Conservation (phyloP, 2,329 filamentous ascomycete genomes). For the Ophiostoma ulmi region DNA sequence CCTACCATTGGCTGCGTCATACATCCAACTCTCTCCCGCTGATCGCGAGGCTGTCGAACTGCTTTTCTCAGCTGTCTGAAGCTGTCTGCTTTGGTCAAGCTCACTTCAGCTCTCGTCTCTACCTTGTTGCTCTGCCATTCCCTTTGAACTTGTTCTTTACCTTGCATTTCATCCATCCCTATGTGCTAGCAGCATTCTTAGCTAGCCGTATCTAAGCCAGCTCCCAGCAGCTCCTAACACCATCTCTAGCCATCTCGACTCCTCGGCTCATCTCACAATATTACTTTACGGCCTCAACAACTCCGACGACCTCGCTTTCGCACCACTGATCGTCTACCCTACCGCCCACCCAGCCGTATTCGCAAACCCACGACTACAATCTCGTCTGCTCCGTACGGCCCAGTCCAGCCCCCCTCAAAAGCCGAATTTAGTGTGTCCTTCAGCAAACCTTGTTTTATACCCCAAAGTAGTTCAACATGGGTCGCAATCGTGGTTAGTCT, state of each 20-base stretch:
- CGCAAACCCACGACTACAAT: not conserved
- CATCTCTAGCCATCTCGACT: not conserved
- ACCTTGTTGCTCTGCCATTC: not conserved
- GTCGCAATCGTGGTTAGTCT: slow-evolving; percentile 51
- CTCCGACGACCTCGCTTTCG: not conserved
- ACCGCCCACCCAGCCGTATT: not conserved
- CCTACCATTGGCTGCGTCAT: not conserved
- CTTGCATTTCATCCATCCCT: not conserved
- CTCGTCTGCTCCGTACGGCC: not conserved
- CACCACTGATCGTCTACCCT: not conserved
- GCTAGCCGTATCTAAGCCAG: no score
- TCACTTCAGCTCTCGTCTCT: not conserved
- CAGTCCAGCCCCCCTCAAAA: not conserved
- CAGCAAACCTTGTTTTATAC: slow-evolving; percentile 2
- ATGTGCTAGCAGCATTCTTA: no score
- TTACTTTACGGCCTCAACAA: not conserved
- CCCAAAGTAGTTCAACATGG: slow-evolving; percentile 39
- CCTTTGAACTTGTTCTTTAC: not conserved
- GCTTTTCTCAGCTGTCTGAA: not conserved
- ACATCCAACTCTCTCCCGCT: not conserved
- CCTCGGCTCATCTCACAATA: not conserved
- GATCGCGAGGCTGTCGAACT: not conserved
- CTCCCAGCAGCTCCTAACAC: no score
- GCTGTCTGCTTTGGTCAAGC: slow-evolving; percentile 14
- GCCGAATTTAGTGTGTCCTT: not conserved